phyloP scores from a whole-genome alignment of 169 alveolate species.

The Plasmodium vivax region DNA sequence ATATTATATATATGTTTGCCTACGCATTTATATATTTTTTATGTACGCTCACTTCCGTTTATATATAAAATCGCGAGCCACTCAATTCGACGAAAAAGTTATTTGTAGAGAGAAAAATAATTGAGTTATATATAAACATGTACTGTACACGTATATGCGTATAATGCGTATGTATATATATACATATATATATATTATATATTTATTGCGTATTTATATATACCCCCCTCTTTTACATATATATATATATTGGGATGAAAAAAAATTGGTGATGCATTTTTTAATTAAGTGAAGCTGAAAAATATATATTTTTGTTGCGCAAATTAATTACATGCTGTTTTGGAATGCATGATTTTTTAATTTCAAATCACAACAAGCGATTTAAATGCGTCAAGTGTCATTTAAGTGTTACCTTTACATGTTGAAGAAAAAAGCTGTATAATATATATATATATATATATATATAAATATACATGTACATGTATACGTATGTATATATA shows the following conservation, averaged over 20 bases:
- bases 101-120: neutral
- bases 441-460: neutral
- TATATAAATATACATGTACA: neutral
- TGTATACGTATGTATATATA: neutral
- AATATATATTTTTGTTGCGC: neutral
- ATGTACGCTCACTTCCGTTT: neutral
- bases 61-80: neutral
- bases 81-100: neutral
- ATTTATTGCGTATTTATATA: neutral
- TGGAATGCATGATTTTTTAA: neutral
- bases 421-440: neutral
- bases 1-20: neutral
- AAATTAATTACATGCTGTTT: neutral
- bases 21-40: neutral
- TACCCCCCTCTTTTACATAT: neutral
- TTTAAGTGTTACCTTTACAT: slow-evolving; percentile 22
- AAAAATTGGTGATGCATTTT: neutral
- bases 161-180: neutral
- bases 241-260: neutral
- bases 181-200: neutral
- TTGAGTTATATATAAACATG: neutral
- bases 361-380: neutral
- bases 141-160: neutral
- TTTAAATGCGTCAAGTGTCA: neutral
- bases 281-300: neutral